Evolutionary conservation across 78 protist species (phyloP), one percentile per base, ranked within the genome.

Genomic region (Dictyostelium citrinum): DNA sequence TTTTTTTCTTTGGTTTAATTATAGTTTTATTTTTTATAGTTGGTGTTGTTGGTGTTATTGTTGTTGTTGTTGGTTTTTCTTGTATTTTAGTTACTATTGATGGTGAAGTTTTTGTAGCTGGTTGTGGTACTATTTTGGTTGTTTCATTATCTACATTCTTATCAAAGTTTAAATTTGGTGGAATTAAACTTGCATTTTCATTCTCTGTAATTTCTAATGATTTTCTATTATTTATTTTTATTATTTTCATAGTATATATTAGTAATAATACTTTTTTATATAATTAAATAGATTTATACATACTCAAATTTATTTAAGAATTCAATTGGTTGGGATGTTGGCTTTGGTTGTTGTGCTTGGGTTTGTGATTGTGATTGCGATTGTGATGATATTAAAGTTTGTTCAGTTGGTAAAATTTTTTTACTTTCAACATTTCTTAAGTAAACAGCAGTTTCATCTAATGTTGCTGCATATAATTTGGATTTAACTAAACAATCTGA

Each of bases 401-500:
- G 14, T 64, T 64, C 22, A 41, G 81, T 75, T 20, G 81, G 58
- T 75, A 16, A 11, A 11, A n/a, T 16, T 31, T 22, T 17, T 29
- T n/a, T 46, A 46, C 45, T n/a, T 27, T 45, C 41, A 11, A 55
- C 16, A 20, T 79, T 68, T 49, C 93, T 76, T 11, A 88, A 46
- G 24, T 88, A 55, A 27, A 88, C 93, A 3, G 93, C 84, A 6
- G 93, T 79, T 12, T 9, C 27, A 46, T 88, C 93, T 10, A 88
- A 74, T 31, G 86, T 67, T 46, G 58, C 49, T 49, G 58, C 55
- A 68, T 29, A 88, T 5, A 88, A 29, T 27, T 88, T 88, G 1
- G 93, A 88, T 29, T 78, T 78, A 29, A 82, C 71, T 5, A 88
- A 46, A 88, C 93, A 88, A n/a, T 88, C 86, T 1, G 78, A 27